These are phyloP conservation scores for Yarrowia sp. DNA, from an alignment of 805 yeast genomes.

Conservation along the genomic window DNA sequence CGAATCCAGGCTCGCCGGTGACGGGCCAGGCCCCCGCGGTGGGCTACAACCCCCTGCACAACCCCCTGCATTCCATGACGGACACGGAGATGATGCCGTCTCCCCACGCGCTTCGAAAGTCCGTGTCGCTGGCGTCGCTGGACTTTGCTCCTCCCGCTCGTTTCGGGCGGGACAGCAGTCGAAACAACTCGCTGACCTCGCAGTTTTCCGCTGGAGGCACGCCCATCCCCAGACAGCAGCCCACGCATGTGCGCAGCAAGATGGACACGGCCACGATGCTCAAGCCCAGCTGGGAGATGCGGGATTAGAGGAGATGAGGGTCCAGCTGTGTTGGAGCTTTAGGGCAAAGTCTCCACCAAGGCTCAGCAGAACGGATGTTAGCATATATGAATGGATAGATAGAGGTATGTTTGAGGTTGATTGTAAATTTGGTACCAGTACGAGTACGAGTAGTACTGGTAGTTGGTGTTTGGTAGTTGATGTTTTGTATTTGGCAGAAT, in stretches of 20 bases:
- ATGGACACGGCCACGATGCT: conserved; percentile 29
- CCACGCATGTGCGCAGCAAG: conserved; percentile 31
- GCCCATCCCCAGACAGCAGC: conserved; percentile 24
- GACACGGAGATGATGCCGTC: conserved; percentile 29
- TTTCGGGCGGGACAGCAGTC: conserved; percentile 2
- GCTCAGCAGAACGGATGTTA: not conserved
- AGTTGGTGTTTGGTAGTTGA: too few relatives aligned
- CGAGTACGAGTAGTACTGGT: too few relatives aligned
- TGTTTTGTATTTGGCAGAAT: too few relatives aligned
- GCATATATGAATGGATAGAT: not conserved
- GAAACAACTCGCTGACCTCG: conserved; percentile 26
- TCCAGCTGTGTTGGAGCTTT: too few relatives aligned
- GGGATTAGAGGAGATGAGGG: conserved; percentile 7
- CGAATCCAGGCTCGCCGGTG: conserved; percentile 21
- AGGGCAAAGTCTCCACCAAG: too few relatives aligned
- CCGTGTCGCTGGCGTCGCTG: conserved; percentile 29
- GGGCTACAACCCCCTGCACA: conserved; percentile 12
- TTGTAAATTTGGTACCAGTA: too few relatives aligned
- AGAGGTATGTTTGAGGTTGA: not conserved
- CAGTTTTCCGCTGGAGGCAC: conserved; percentile 6
- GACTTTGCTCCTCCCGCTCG: conserved; percentile 33
- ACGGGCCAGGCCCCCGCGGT: not conserved
- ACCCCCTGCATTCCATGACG: conserved; percentile 18
- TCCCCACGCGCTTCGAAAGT: conserved; percentile 32
- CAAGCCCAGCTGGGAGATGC: conserved; percentile 34